These are phyloP conservation scores for Talaromyces sp. DNA, from an alignment of 2,329 filamentous ascomycete species.

Conservation along the genomic window DNA sequence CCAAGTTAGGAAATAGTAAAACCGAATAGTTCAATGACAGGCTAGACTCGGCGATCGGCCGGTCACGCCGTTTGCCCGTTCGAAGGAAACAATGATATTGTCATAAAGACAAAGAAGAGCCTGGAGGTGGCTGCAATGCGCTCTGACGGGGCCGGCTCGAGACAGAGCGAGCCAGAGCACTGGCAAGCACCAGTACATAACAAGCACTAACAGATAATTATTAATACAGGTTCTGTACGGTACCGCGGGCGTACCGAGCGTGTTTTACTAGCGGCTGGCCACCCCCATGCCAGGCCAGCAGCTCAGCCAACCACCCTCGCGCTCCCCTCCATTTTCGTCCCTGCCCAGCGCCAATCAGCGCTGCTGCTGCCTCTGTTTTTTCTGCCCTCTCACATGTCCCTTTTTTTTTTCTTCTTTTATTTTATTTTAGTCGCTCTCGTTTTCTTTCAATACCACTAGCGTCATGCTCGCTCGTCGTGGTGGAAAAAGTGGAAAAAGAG, in stretches of 20 bases:
- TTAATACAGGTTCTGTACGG: neutral
- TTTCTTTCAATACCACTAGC: neutral
- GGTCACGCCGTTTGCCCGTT: no score
- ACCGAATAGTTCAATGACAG: neutral
- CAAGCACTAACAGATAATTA: neutral
- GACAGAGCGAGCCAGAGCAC: no score
- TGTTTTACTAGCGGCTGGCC: neutral
- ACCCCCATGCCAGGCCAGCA: slow-evolving; percentile 3
- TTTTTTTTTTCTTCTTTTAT: neutral
- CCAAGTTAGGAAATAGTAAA: no score
- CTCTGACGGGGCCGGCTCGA: neutral
- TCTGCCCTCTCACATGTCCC: neutral
- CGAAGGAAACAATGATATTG: no score
- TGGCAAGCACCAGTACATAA: no score
- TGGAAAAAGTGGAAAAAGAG: neutral
- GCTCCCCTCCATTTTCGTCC: slow-evolving; percentile 8
- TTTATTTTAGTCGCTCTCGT: neutral
- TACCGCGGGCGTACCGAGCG: neutral
- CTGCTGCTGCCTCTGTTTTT: slow-evolving; percentile 1
- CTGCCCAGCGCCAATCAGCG: slow-evolving; percentile 4
- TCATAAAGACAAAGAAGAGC: no score
- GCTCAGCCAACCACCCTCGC: slow-evolving; percentile 3
- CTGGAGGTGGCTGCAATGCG: neutral
- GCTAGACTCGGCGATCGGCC: neutral
- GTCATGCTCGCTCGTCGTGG: neutral